Evolutionary conservation across 1,284 basidiomycete genomes (phyloP).

Genomic region (Puccinia novopanici): DNA sequence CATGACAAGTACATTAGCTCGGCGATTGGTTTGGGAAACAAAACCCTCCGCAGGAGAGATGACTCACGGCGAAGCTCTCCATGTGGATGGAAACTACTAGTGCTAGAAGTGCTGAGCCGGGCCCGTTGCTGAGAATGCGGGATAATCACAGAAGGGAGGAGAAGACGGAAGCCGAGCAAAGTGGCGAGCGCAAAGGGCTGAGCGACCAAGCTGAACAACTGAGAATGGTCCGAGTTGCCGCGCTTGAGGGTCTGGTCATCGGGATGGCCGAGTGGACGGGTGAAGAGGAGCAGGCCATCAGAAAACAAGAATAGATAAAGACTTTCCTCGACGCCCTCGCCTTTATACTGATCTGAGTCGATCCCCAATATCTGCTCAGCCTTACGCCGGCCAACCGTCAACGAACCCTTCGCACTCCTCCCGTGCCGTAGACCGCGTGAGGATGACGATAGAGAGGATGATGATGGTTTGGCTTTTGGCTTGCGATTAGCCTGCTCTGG

Average conservation of each 20-base stretch:
- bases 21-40: neutral
- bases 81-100: neutral
- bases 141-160: neutral
- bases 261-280: neutral
- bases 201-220: slow-evolving; percentile 2
- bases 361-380: neutral
- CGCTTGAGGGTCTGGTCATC: neutral
- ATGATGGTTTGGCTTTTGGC: neutral
- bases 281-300: neutral
- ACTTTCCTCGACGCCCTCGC: neutral
- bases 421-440: neutral
- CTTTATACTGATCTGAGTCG: neutral
- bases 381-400: neutral
- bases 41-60: neutral
- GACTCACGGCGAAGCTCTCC: neutral
- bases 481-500: neutral
- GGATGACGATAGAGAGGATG: neutral
- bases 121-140: neutral
- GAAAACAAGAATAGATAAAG: slow-evolving; percentile 4
- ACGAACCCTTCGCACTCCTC: neutral
- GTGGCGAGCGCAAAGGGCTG: neutral
- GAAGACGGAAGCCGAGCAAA: slow-evolving; percentile 3
- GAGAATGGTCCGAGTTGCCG: neutral
- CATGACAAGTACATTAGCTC: neutral
- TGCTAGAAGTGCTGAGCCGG: neutral